Conservation (phyloP, 371 early-diverging fungal species). For the Entomophthora muscae region DNA sequence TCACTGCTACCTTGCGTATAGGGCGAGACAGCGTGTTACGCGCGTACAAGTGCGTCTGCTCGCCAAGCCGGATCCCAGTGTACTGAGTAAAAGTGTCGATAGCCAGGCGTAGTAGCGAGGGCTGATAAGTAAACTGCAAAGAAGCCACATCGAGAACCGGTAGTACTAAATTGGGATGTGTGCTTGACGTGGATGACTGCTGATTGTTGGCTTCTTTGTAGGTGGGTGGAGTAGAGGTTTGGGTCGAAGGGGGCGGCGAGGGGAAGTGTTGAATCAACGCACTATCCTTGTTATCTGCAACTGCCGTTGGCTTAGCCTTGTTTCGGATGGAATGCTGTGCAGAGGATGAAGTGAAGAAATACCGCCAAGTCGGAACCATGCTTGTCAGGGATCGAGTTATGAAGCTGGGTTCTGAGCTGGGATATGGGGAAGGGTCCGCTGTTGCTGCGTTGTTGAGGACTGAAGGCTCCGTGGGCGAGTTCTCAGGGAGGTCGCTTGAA, state of each 20-base stretch:
- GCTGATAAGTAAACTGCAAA: background rate
- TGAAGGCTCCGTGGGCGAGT: no score
- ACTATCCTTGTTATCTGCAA: background rate
- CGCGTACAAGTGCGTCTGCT: background rate
- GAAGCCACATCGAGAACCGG: background rate
- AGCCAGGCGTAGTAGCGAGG: background rate
- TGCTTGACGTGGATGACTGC: background rate
- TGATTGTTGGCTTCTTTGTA: background rate
- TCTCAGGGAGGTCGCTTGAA: no score
- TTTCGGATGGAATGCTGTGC: background rate
- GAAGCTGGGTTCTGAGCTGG: background rate
- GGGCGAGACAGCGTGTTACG: background rate
- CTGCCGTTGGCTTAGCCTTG: background rate
- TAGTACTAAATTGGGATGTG: background rate
- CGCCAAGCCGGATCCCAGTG: background rate
- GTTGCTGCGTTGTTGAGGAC: no score
- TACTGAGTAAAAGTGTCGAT: background rate
- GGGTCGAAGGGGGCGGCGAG: background rate
- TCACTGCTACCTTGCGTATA: conserved; percentile 27
- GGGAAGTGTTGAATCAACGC: background rate
- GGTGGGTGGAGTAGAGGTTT: background rate
- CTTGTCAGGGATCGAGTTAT: background rate
- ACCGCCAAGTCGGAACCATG: background rate
- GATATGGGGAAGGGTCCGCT: background rate
- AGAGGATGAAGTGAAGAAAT: background rate